phyloP scores from a whole-genome alignment of 176 grass and related monocot genomes.

The Thalia dealbata region DNA sequence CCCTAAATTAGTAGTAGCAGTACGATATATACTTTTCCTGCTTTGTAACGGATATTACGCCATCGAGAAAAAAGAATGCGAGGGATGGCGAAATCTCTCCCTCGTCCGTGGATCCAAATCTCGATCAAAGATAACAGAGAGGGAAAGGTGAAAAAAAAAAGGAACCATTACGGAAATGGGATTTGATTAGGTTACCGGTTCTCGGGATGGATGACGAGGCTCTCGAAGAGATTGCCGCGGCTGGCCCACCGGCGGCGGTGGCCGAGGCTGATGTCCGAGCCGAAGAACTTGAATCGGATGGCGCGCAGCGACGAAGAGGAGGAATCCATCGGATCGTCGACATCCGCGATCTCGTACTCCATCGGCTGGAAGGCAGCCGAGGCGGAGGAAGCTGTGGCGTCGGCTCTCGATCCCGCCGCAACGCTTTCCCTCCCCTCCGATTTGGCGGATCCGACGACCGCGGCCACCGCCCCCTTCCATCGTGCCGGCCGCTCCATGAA shows the following conservation, averaged over 20 bases:
- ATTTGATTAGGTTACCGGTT: constrained; percentile 28
- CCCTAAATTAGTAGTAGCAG: background rate
- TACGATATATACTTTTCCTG: background rate
- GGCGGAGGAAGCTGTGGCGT: too few species aligned
- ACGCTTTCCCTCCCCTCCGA: constrained; percentile 31
- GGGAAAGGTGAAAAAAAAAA: background rate
- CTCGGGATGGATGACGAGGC: constrained; percentile 66
- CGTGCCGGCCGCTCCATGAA: background rate
- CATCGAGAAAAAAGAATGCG: background rate
- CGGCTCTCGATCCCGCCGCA: constrained; percentile 8
- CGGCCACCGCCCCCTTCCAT: background rate
- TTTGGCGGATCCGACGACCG: background rate
- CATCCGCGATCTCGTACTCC: constrained; percentile 65
- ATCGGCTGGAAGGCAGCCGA: too few species aligned
- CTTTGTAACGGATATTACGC: background rate
- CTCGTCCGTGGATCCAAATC: constrained; percentile 8
- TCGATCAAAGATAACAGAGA: background rate
- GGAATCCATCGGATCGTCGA: constrained; percentile 36
- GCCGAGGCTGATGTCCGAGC: constrained; percentile 38
- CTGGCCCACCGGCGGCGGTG: constrained; percentile 25
- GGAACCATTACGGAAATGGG: too few species aligned
- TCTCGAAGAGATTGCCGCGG: constrained; percentile 19
- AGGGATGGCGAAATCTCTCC: background rate
- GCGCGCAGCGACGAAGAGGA: constrained; percentile 43
- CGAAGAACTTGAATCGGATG: constrained; percentile 47